A percentile compares a stretch with the other conserved stretches of the same genome.
phyloP scores from a whole-genome alignment of 2,329 filamentous ascomycete genomes.

The Colletotrichum spaethianum region DNA sequence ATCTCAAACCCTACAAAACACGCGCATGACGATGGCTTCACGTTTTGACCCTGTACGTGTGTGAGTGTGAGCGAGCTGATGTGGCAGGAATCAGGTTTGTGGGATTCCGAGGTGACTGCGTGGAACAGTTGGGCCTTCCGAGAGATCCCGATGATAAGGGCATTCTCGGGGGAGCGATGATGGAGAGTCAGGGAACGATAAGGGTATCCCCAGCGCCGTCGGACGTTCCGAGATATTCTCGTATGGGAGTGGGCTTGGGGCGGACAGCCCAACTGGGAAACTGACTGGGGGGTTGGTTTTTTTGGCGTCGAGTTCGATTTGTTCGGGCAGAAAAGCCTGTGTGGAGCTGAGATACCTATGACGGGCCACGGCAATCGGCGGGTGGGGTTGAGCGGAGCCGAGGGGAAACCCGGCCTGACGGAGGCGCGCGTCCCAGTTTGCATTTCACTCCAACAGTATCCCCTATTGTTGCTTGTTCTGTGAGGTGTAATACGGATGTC shows the following conservation, averaged over 20 bases:
- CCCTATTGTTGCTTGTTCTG: background rate
- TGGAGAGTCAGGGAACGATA: constrained; percentile 9
- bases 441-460: background rate
- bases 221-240: constrained; percentile 34
- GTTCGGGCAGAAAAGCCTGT: constrained; percentile 6
- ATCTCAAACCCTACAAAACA: constrained; percentile 26
- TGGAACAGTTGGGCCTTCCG: constrained; percentile 10
- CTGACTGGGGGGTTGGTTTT: background rate
- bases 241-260: background rate
- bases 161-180: constrained; percentile 16
- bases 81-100: constrained; percentile 7
- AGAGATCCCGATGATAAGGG: constrained; percentile 27
- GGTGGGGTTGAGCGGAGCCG: constrained; percentile 29
- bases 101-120: constrained; percentile 22
- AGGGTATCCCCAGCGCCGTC: constrained; percentile 19
- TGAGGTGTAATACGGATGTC: background rate
- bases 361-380: constrained; percentile 33
- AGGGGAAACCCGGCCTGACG: constrained; percentile 27
- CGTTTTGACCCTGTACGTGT: constrained; percentile 18
- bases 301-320: background rate
- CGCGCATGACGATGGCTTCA: constrained; percentile 39
- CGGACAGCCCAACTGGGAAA: background rate
- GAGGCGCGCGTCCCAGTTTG: constrained; percentile 9
- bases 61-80: background rate
- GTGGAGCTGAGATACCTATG: constrained; percentile 16